These are phyloP conservation scores for Inga oerstediana DNA, from an alignment of 306 rosid species.

Conservation along the genomic window DNA sequence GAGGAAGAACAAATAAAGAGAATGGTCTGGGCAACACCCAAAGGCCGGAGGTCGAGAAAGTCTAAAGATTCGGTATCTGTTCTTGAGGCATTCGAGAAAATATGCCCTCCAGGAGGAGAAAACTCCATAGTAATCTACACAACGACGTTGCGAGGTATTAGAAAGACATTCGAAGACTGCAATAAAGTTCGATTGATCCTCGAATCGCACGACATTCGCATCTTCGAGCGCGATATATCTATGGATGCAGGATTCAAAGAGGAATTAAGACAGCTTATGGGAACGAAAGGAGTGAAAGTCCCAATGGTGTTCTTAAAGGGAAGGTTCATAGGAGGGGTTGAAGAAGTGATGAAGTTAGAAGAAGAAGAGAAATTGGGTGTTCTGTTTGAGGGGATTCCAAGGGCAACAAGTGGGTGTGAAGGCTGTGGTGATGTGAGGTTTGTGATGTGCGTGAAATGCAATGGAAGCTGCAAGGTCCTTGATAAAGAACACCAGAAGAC, in stretches of 20 bases:
- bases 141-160: slow-evolving; percentile 86
- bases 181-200: slow-evolving; percentile 67
- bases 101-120: slow-evolving; percentile 77
- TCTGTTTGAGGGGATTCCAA: slow-evolving; percentile 72
- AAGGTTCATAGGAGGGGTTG: slow-evolving; percentile 76
- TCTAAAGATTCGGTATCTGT: slow-evolving; percentile 40
- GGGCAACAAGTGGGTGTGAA: slow-evolving; percentile 53
- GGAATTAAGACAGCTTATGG: slow-evolving; percentile 72
- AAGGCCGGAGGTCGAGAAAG: slow-evolving; percentile 35
- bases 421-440: slow-evolving; percentile 84
- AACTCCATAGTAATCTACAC: slow-evolving; percentile 72
- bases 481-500: slow-evolving; percentile 54
- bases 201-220: slow-evolving; percentile 60
- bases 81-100: slow-evolving; percentile 52
- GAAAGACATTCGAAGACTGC: slow-evolving; percentile 91
- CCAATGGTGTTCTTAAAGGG: slow-evolving; percentile 84
- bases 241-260: slow-evolving; percentile 96
- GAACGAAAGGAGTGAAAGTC: slow-evolving; percentile 64
- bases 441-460: slow-evolving; percentile 73
- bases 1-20: slow-evolving; percentile 89
- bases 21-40: slow-evolving; percentile 64
- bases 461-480: slow-evolving; percentile 91
- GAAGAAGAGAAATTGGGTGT: slow-evolving; percentile 74
- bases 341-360: slow-evolving; percentile 74
- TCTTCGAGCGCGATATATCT: slow-evolving; percentile 78